Evolutionary conservation across 1,284 basidiomycete species (phyloP).

Genomic region (Wallemia ichthyophaga): DNA sequence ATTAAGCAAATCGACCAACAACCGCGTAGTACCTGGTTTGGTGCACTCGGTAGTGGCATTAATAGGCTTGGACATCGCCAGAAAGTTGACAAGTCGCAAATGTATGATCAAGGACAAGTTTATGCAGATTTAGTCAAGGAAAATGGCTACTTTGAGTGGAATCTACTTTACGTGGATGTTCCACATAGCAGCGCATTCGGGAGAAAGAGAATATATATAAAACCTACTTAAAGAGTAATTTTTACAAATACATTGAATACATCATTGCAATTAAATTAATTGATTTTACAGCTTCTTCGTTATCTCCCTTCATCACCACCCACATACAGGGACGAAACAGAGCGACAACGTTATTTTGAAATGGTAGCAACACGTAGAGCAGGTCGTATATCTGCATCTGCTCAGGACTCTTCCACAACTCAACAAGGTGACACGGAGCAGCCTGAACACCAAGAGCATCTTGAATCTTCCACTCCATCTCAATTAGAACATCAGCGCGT

Average conservation of each 20-base stretch:
- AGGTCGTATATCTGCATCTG: neutral
- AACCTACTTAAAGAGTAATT: neutral
- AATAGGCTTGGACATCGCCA: neutral
- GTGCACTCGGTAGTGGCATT: neutral
- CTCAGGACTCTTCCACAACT: neutral
- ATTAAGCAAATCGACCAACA: neutral
- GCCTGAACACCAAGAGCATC: too few relatives aligned
- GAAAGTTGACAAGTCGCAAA: neutral
- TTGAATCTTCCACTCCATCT: too few relatives aligned
- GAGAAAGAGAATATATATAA: neutral
- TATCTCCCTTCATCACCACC: neutral
- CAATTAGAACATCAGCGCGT: neutral
- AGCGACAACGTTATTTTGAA: neutral
- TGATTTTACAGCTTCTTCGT: too few relatives aligned
- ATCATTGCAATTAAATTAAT: too few relatives aligned
- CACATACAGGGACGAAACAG: too few relatives aligned
- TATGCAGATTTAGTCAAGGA: neutral
- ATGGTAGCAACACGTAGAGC: neutral
- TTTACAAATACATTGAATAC: neutral
- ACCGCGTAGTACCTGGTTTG: neutral
- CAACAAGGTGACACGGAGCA: neutral
- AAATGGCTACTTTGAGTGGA: neutral
- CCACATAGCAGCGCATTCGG: neutral
- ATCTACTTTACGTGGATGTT: neutral
- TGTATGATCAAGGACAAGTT: neutral